Base-by-base conservation (phyloP, 1,139 yeast genomes). In the Debaryomycetaceae sp. region DNA sequence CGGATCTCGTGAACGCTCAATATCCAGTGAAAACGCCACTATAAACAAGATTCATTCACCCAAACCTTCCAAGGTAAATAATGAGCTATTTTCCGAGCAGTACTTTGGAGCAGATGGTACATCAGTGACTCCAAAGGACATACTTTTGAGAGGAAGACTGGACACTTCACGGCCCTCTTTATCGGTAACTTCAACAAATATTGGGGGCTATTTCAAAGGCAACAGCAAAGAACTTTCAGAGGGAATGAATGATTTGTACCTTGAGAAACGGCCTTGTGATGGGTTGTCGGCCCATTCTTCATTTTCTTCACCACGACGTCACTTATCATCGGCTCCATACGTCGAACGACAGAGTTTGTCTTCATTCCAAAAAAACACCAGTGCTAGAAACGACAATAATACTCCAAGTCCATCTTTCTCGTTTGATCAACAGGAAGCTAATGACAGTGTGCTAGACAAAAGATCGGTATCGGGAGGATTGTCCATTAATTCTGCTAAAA, bases 261-360 rank as follows among this genome's bases (percentile, higher is more conserved):
- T 64, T 18, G 46, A 52, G 5, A 51, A 53, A 33, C 52, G 43
- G 38, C 45, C 50, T 4, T 44, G 50, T 4, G 50, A 46, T 17
- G 41, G 17, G 1, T 40, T 49, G 17, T 59, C 62, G 16, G 60
- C 61, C 44, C 64, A 60, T 43, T 61, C 72, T 9, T 61, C 69
- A 6, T 61, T 64, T 19, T 63, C 72, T 9, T 73, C 83, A 2
- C 83, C 84, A 2, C 64, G 79, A 42, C 62, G 84, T 41, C 79
- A 72, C 42, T 53, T 73, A 24, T 78, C 84, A 0, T 85, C 86
- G 0, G 75, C 70, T 0, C 74, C 75, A 2, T 70, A 70, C 36
- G 68, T 65, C 35, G 70, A 67, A 33, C 65, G 70, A 45, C 71
- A 70, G 4, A 78, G 77, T 26, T 61, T 79, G 50, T 74, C 83